Conservation (phyloP, 352 stramenopile genomes). For the Globisporangium cylindrosporum region DNA sequence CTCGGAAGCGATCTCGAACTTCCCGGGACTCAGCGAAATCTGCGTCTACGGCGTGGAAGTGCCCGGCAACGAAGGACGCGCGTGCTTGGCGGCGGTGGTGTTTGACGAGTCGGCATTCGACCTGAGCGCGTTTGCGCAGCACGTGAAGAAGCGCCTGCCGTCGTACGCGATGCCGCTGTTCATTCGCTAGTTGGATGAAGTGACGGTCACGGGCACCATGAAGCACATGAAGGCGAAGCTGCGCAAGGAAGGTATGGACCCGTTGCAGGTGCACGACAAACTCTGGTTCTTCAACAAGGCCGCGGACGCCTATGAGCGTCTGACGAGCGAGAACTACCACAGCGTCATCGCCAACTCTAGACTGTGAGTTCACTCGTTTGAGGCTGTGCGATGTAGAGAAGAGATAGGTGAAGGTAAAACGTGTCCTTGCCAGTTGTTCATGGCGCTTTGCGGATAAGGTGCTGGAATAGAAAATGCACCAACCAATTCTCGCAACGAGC, state of each 20-base stretch:
- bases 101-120: constrained; percentile 61
- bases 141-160: constrained; percentile 43
- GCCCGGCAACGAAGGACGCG: constrained; percentile 74
- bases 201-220: constrained; percentile 88
- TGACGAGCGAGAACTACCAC: constrained; percentile 58
- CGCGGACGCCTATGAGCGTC: constrained; percentile 44
- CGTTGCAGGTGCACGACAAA: constrained; percentile 45
- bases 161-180: constrained; percentile 85
- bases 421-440: too few species aligned
- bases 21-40: constrained; percentile 67
- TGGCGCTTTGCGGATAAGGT: too few species aligned
- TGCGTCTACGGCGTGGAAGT: constrained; percentile 79
- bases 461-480: too few species aligned
- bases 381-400: not conserved
- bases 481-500: too few species aligned
- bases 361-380: constrained; percentile 24
- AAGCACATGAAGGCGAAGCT: constrained; percentile 91
- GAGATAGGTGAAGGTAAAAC: too few species aligned
- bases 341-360: constrained; percentile 45
- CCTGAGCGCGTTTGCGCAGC: constrained; percentile 45
- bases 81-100: constrained; percentile 82
- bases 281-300: constrained; percentile 57
- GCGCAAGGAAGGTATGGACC: constrained; percentile 72
- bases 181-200: constrained; percentile 64
- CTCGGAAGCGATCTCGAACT: constrained; percentile 67